Percentiles rank a stretch among this genome's conserved stretches.
These are phyloP conservation scores for Zanthoxylum bungeanum DNA, from an alignment of 345 rosid genomes.

Conservation along the genomic window DNA sequence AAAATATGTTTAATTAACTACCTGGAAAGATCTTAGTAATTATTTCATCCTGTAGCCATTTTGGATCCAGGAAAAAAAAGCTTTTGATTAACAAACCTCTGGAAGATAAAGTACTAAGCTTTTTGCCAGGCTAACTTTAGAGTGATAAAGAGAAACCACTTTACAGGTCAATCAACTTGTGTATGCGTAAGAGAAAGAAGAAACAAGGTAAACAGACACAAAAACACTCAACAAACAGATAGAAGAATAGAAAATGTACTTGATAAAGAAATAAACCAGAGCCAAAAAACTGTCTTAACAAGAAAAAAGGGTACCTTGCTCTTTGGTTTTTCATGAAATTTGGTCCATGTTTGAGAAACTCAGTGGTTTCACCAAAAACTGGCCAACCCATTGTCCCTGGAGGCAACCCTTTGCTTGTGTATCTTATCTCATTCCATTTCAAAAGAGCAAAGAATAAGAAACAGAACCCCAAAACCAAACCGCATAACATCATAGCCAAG, in stretches of 20 bases:
- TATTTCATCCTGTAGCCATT: slow-evolving; percentile 4
- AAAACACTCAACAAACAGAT: slow-evolving; percentile 1
- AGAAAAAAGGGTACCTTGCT: slow-evolving; percentile 39
- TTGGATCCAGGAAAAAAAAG: background rate
- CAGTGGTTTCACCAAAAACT: slow-evolving; percentile 73
- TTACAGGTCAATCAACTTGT: slow-evolving; percentile 10
- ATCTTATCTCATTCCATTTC: slow-evolving; percentile 69
- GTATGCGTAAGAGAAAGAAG: background rate
- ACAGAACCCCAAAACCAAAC: slow-evolving; percentile 29
- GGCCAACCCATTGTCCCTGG: slow-evolving; percentile 98
- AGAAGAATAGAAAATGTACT: background rate
- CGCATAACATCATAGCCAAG: slow-evolving; percentile 28
- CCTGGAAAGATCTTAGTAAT: slow-evolving; percentile 7
- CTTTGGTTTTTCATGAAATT: slow-evolving; percentile 70
- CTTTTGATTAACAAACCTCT: slow-evolving; percentile 5
- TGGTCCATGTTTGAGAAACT: slow-evolving; percentile 77
- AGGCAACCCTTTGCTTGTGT: slow-evolving; percentile 60
- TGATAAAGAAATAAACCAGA: background rate
- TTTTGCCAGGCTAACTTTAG: slow-evolving; percentile 4
- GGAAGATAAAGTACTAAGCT: slow-evolving; percentile 1
- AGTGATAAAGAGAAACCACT: slow-evolving; percentile 4
- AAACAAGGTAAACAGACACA: slow-evolving; percentile 7
- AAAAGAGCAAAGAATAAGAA: slow-evolving; percentile 50
- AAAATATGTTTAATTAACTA: background rate
- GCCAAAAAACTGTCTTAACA: background rate